Percentiles rank a stretch among this genome's conserved stretches.
These are phyloP conservation scores for Phytopythium chamaehyphon DNA, from an alignment of 352 stramenopile species.

Conservation along the genomic window DNA sequence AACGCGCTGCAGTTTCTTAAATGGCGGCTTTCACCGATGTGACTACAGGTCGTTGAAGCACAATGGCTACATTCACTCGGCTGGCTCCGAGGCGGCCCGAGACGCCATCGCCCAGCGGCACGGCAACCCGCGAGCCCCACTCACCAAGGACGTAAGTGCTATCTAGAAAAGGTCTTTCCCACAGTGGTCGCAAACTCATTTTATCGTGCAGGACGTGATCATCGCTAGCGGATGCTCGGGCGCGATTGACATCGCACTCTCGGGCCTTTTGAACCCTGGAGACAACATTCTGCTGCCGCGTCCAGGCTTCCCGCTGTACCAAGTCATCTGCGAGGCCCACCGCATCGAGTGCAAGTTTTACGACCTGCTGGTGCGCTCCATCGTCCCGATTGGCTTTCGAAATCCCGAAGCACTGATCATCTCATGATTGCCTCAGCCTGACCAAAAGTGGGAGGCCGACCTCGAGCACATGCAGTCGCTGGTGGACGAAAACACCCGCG, in stretches of 20 bases:
- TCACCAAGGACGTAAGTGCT: constrained; percentile 69
- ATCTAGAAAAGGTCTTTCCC: too few relatives aligned
- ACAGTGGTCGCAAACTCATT: neutral
- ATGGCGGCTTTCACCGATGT: too few relatives aligned
- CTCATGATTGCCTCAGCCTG: constrained; percentile 25
- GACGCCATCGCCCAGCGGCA: constrained; percentile 88
- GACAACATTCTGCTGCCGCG: constrained; percentile 92
- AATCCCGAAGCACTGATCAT: neutral
- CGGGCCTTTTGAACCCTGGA: constrained; percentile 85
- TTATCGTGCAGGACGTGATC: constrained; percentile 80
- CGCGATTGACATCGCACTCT: constrained; percentile 92
- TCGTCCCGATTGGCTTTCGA: neutral
- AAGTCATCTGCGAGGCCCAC: constrained; percentile 91
- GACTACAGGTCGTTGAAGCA: constrained; percentile 63
- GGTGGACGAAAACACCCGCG: constrained; percentile 81
- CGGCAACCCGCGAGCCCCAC: constrained; percentile 36
- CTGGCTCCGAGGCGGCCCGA: constrained; percentile 79
- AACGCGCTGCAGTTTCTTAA: neutral
- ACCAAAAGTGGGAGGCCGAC: constrained; percentile 92
- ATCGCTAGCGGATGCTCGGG: constrained; percentile 92
- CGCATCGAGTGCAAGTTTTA: constrained; percentile 93
- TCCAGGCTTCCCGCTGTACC: constrained; percentile 94
- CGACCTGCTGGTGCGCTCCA: constrained; percentile 48
- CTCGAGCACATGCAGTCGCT: constrained; percentile 88
- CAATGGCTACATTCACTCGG: constrained; percentile 93